A percentile compares a stretch with the other conserved stretches of the same genome.
Conservation (phyloP, 306 rosid genomes). For the Luffa acutangula region DNA sequence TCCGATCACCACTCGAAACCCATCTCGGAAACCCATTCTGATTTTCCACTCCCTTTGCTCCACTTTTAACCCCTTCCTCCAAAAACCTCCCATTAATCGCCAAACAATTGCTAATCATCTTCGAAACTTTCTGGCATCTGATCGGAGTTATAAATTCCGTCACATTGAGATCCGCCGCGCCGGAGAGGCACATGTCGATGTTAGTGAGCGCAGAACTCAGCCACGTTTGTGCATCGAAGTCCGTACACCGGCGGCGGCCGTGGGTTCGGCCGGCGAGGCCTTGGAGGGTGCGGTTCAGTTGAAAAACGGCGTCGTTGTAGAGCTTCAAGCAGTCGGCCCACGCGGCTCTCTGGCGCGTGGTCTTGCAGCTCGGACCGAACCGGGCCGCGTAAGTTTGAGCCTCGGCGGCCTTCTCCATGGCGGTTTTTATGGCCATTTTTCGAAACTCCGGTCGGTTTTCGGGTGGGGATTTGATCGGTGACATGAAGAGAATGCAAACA, state of each 20-base stretch:
- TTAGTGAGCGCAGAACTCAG: constrained; percentile 81
- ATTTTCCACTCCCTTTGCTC: neutral
- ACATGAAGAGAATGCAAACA: constrained; percentile 45
- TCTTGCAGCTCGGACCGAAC: constrained; percentile 4
- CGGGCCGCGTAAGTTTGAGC: constrained; percentile 14
- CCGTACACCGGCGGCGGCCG: constrained; percentile 18
- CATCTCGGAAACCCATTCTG: constrained; percentile 37
- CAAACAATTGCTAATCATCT: constrained; percentile 59
- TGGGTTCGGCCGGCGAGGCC: constrained; percentile 13
- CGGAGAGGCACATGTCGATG: constrained; percentile 40
- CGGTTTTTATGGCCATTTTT: constrained; percentile 23
- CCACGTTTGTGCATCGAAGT: constrained; percentile 81
- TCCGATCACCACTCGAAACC: constrained; percentile 41
- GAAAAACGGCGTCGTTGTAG: constrained; percentile 38
- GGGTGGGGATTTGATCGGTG: constrained; percentile 20
- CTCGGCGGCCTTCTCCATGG: constrained; percentile 33
- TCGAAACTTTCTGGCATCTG: constrained; percentile 28
- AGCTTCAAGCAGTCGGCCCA: constrained; percentile 56
- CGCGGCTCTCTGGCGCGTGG: constrained; percentile 27
- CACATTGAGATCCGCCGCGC: constrained; percentile 40
- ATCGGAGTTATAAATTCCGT: constrained; percentile 23
- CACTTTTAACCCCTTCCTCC: neutral
- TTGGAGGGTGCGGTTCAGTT: constrained; percentile 45
- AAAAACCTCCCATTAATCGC: constrained; percentile 41
- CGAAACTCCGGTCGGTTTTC: constrained; percentile 44